Evolutionary conservation across 768 basidiomycete species (phyloP), one percentile per base, ranked within the genome.

Genomic region (Tephrocybe rancida): DNA sequence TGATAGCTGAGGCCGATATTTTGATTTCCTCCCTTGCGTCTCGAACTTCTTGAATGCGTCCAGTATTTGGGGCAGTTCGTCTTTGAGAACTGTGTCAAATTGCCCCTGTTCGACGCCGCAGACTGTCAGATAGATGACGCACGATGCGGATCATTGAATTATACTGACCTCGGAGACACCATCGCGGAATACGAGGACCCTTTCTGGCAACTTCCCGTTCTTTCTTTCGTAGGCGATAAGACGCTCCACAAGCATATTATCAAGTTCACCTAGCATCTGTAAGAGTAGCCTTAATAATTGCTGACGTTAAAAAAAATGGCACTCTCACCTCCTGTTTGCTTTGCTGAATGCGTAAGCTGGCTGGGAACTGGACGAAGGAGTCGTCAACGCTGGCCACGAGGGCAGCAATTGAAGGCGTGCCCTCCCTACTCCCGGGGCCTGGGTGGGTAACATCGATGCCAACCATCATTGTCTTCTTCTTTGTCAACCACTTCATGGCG

Each of bases 381-480:
- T 73, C 71, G 61, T 93, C 90, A 1, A 84, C 73, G 53, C 84
- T 92, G 0, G 87, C 91, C 2, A 93, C 92, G 9, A 93, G 86
- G 0, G 90, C 91, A 0, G 88, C 89, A 39, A 94, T 87, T 0
- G 89, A 91, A 2, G 92, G 92, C 1, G 90, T 86, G 2, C 91
- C 92, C 2, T 77, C 76, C 46, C 74, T 65, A 58, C 87, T 88
- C 5, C 71, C 78, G 1, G 87, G 86, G 1, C 87, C 81, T 3
- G 90, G 88, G 57, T 93, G 90, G 0, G 89, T 92, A 0, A 91
- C 89, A 62, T 93, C 90, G 57, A 91, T 89, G 0, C 92, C 92
- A 3, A 94, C 85, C 63, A 94, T 71, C 87, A 94, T 93, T 9
- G 91, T 92, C 48, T 78, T 78, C 58, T 77, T 75, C 66, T 80